Percentiles rank a stretch among this genome's conserved stretches.
phyloP scores from a whole-genome alignment of 2,329 filamentous ascomycete genomes.

The Epichloe amarillans region DNA sequence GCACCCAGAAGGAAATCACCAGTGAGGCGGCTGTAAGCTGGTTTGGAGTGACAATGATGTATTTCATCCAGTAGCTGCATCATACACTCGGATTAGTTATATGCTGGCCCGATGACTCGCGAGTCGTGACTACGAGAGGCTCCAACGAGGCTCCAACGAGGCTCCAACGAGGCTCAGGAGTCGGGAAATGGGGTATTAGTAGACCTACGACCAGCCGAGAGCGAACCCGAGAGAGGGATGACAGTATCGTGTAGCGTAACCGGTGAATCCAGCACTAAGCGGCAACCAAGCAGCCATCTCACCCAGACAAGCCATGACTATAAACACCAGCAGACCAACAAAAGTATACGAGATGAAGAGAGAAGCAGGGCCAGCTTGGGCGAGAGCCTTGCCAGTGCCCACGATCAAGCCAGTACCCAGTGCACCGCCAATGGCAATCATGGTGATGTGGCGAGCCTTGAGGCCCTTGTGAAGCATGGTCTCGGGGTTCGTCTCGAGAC shows the following conservation, averaged over 20 bases:
- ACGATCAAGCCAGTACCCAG: constrained; percentile 65
- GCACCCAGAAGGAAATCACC: constrained; percentile 67
- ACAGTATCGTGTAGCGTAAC: constrained; percentile 66
- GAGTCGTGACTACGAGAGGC: background rate
- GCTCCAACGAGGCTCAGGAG: background rate
- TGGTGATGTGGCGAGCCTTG: constrained; percentile 41
- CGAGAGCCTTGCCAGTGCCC: constrained; percentile 45
- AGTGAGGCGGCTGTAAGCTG: constrained; percentile 70
- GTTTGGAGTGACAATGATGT: constrained; percentile 76
- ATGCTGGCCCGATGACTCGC: background rate
- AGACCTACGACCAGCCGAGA: constrained; percentile 53
- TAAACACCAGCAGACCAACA: constrained; percentile 59
- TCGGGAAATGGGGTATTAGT: background rate
- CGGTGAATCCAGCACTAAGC: constrained; percentile 65
- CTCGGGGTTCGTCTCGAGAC: constrained; percentile 35
- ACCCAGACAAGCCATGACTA: constrained; percentile 70
- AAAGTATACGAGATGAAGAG: constrained; percentile 60
- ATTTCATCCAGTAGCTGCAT: constrained; percentile 53
- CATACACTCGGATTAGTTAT: constrained; percentile 5
- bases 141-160: background rate
- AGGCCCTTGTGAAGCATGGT: constrained; percentile 38
- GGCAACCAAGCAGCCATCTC: constrained; percentile 81
- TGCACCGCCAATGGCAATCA: constrained; percentile 60
- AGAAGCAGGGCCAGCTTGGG: constrained; percentile 45
- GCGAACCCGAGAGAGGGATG: constrained; percentile 72